phyloP scores from a whole-genome alignment of 163 green algal genomes.

The Chlorella variabilis region DNA sequence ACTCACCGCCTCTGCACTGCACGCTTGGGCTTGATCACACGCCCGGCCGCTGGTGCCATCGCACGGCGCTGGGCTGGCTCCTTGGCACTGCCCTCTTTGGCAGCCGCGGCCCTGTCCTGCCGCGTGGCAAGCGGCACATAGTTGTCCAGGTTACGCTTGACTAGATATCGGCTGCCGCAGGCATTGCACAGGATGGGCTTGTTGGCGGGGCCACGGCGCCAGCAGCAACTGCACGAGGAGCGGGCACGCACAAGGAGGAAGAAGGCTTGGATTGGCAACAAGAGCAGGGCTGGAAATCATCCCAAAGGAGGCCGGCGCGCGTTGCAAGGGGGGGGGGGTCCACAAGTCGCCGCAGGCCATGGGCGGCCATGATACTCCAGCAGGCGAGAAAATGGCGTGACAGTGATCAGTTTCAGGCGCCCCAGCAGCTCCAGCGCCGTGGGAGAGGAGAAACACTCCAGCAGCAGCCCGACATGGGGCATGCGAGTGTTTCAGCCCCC shows the following conservation, averaged over 20 bases:
- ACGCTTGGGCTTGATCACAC: slow-evolving; percentile 19
- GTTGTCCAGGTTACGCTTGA: slow-evolving; percentile 52
- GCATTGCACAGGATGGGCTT: slow-evolving; percentile 56
- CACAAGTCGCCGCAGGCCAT: not conserved
- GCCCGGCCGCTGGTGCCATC: not conserved
- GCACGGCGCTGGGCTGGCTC: not conserved
- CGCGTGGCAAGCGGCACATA: slow-evolving; percentile 44
- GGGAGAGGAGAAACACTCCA: no score
- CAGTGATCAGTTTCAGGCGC: no score
- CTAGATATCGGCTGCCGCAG: slow-evolving; percentile 51
- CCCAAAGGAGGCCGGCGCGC: no score
- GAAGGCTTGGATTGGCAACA: no score
- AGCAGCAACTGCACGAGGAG: slow-evolving; percentile 39
- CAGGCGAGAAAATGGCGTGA: no score
- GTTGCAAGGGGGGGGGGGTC: no score
- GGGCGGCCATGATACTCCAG: not conserved
- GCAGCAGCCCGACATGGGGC: no score
- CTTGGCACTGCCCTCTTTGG: slow-evolving; percentile 2
- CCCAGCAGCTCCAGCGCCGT: no score
- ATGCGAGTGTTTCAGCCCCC: no score
- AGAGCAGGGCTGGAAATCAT: no score
- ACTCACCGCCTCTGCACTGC: slow-evolving; percentile 19
- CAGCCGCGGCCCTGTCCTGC: not conserved
- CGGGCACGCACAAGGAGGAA: not conserved
- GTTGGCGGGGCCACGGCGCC: slow-evolving; percentile 32